A percentile compares a stretch with the other conserved stretches of the same genome.
These are phyloP conservation scores for Trichoderma citrinoviride DNA, from an alignment of 2,329 filamentous ascomycete species.

Conservation along the genomic window DNA sequence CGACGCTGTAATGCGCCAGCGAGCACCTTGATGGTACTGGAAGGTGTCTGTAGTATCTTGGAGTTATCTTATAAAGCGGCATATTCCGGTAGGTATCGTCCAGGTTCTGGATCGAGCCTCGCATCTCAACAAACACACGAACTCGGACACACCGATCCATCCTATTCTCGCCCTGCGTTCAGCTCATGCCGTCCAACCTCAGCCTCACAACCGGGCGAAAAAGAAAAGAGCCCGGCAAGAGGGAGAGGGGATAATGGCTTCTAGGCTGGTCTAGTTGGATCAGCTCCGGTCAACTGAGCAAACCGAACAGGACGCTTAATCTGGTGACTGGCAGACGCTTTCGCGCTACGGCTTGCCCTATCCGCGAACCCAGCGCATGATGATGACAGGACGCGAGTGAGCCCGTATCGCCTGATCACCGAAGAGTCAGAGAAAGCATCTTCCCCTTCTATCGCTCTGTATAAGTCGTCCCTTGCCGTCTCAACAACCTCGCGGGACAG, in stretches of 20 bases:
- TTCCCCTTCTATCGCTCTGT: not conserved
- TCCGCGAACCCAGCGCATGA: no score
- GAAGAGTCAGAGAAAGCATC: not conserved
- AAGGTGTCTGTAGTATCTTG: no score
- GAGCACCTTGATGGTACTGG: not conserved
- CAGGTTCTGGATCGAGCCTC: not conserved
- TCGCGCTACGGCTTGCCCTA: not conserved
- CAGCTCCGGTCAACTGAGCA: not conserved
- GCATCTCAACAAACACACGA: not conserved
- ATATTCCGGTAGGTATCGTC: not conserved
- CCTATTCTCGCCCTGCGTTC: not conserved
- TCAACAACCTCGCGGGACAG: constrained; percentile 16
- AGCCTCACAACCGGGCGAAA: not conserved
- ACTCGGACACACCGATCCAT: constrained; percentile 1
- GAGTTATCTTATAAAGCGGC: not conserved
- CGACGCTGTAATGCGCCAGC: not conserved
- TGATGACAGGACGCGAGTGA: not conserved
- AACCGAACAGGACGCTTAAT: not conserved
- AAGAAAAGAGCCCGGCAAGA: not conserved
- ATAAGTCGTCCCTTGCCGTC: not conserved
- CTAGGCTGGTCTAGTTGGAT: not conserved
- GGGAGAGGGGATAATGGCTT: not conserved
- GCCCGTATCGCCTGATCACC: not conserved
- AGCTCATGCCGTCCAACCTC: not conserved
- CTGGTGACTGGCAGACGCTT: not conserved